Conservation (phyloP, 2,329 filamentous ascomycete species). For the Tolypocladium tropicale region DNA sequence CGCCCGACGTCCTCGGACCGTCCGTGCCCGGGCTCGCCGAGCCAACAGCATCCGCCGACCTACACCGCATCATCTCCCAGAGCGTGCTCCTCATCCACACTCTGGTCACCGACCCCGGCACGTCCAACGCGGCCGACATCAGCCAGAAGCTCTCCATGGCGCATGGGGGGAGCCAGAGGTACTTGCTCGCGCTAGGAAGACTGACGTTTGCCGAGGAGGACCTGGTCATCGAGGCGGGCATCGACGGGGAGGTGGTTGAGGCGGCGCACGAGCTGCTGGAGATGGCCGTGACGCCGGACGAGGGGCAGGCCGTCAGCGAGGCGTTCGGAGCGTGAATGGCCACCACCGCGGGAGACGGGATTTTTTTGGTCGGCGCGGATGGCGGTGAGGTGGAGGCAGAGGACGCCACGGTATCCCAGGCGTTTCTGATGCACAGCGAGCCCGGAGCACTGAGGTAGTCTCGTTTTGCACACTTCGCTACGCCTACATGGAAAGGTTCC, state of each 20-base stretch:
- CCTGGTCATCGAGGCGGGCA: constrained; percentile 62
- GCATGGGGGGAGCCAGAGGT: constrained; percentile 68
- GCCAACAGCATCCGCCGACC: constrained; percentile 11
- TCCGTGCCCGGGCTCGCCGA: constrained; percentile 5
- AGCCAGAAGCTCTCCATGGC: constrained; percentile 60
- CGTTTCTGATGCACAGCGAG: no score
- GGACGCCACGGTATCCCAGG: no score
- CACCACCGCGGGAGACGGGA: no score
- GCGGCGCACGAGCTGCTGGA: constrained; percentile 77
- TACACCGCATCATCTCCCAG: constrained; percentile 38
- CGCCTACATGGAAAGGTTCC: no score
- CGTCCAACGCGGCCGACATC: constrained; percentile 45
- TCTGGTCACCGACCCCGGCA: constrained; percentile 37
- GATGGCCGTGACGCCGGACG: constrained; percentile 67
- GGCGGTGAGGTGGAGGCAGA: no score
- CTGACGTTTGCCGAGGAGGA: constrained; percentile 79
- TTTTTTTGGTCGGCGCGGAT: no score
- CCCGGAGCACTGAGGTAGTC: no score
- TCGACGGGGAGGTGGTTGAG: constrained; percentile 69
- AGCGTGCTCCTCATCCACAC: constrained; percentile 40
- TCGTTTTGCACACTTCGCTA: no score
- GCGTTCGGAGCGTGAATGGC: constrained; percentile 25
- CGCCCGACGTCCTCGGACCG: constrained; percentile 3
- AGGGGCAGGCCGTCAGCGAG: constrained; percentile 34
- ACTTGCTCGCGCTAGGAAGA: constrained; percentile 68